Evolutionary conservation across 2,329 filamentous ascomycete genomes (phyloP).

Genomic region (Simplicillium sp.): DNA sequence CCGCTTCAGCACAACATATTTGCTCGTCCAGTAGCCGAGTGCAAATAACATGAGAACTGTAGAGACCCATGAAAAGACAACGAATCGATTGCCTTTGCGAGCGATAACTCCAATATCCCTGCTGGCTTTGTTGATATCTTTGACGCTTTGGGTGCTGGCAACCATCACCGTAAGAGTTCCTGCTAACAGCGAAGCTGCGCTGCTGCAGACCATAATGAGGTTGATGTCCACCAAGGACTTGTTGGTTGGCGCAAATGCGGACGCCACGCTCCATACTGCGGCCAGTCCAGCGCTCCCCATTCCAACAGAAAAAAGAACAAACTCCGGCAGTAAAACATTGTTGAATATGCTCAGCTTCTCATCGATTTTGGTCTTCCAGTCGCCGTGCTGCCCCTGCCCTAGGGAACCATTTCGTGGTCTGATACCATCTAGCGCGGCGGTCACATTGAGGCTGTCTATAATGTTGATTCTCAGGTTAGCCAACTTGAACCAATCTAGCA

Average conservation of each 20-base stretch:
- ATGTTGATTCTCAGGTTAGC: conserved; percentile 3
- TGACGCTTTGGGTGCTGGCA: neutral
- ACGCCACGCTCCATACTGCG: neutral
- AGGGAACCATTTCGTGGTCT: too few species aligned
- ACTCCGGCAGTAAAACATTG: neutral
- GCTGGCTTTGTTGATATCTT: neutral
- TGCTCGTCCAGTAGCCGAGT: neutral
- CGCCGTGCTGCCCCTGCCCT: too few species aligned
- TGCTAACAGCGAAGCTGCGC: neutral
- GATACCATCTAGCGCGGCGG: neutral
- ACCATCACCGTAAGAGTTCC: neutral
- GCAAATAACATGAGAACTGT: neutral
- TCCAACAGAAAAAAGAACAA: neutral
- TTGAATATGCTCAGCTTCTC: neutral
- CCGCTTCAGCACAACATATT: neutral
- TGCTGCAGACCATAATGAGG: neutral
- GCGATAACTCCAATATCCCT: neutral
- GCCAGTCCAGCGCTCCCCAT: neutral
- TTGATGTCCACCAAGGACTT: neutral
- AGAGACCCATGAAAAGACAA: neutral
- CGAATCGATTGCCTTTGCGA: neutral
- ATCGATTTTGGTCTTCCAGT: neutral
- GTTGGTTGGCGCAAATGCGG: neutral
- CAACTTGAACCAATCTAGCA: neutral
- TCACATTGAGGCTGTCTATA: conserved; percentile 15